Base-by-base conservation (phyloP, 768 basidiomycete species). In the Terana coerulea region DNA sequence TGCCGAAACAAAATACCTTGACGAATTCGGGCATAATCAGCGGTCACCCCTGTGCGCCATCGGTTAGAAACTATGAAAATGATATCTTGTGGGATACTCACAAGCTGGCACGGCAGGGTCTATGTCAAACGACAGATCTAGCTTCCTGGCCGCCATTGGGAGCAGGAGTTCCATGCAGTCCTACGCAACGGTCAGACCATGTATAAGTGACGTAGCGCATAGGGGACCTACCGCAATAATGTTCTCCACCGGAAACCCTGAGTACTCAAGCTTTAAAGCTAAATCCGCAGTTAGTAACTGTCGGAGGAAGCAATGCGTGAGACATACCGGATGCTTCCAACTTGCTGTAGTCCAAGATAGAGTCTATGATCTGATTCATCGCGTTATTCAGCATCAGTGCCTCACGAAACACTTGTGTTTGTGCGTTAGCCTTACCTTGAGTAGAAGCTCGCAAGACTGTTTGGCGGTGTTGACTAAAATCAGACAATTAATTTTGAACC, bases 271-370 rank as follows among this genome's bases (percentile, higher is more conserved):
- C 65, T 88, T 89, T 19, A 88, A 72, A 19, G 86, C 85, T 85
- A 55, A 3, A 40, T 31, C 22, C 9, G 8, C n/a, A 46, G 28
- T 41, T 26, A 30, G 22, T n/a, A n/a, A n/a, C n/a, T n/a, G 15
- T 28, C 28, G 45, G 14, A 8, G 14, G 17, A 33, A 15, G 2
- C 6, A 33, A 45, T 12, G 24, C 21, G 10, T 44, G 1, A 41
- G 31, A 52, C 62, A 43, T 59, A 80, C 84, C 83, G 42, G 83
- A 86, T 17, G 86, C 87, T 62, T 89, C 87, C 1, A 88, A 69
- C 63, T 89, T 89, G 67, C 84, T 86, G 66, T 88, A 88, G 61
- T 89, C 87, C 56, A 89, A 66, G 43, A 89, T 86, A 1, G 83
- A 85, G 64, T 88, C 84, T 58, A 89, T 88, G 62, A 88, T 88